Base-by-base conservation (phyloP, 2,329 filamentous ascomycete genomes). In the Trichophyton schoenleinii region DNA sequence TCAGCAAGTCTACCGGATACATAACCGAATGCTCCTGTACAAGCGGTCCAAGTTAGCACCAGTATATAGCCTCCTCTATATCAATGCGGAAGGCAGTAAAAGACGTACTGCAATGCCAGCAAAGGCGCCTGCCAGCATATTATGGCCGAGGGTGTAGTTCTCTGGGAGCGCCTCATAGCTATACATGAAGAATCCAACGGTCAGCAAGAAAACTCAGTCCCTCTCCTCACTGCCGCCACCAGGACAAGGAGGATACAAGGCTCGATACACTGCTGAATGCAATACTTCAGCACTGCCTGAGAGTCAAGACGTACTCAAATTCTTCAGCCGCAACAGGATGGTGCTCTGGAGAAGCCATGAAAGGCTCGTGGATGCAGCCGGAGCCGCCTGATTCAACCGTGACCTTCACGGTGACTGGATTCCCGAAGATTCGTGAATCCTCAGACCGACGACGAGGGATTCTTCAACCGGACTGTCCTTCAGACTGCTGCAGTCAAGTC, bases 1-100 rank as follows among this genome's bases (percentile, higher is more conserved):
- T 99, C 73, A 99, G 88, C 68, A 95, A 85, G 78, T 99, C 94
- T 72, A 99, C 88, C 20, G 94, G 94, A 73, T 99, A 99, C 94
- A 99, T 97, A 70, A 96, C 91, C 63, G 92, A 95, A 76, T 97
- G 92, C 79, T 97, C 92, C 91, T 96, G 60, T 5, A 44, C 41
- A 34, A 42, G 8, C 65, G 57, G 64, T 64, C 67, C 59, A 68
- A 64, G 41, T 46, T 36, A 58, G 13, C 20, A 68, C 65, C 31
- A 61, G 62, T 28, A 58, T 58, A 28, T 44, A 20, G 8, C 57
- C 7, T 28, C 57, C n/a, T 13, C 42, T n/a, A 44, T 44, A 44
- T 31, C 3, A 36, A 41, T 60, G 25, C 18, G 25, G 31, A 9
- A 42, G 59, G 18, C 5, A 31, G 25, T 55, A 36, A n/a, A 20